A percentile compares a stretch with the other conserved stretches of the same genome.
phyloP scores from a whole-genome alignment of 164 flowering plant genomes.

The Amborella trichopoda region DNA sequence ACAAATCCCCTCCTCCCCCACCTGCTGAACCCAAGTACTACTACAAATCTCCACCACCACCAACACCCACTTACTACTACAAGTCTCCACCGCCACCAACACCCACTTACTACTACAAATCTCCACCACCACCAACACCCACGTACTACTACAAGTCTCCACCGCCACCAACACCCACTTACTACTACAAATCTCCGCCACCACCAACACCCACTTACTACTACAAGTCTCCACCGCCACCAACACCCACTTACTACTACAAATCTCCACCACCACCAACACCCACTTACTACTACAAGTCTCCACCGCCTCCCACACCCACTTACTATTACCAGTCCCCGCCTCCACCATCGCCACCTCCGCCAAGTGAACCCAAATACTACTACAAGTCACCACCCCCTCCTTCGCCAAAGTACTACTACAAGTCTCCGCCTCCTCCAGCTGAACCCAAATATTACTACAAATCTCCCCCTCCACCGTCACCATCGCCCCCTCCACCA shows the following conservation, averaged over 20 bases:
- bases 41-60: constrained; percentile 22
- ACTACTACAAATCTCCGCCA: constrained; percentile 24
- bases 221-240: constrained; percentile 28
- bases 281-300: constrained; percentile 10
- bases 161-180: constrained; percentile 27
- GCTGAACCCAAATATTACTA: neutral
- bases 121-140: constrained; percentile 26
- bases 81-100: constrained; percentile 21
- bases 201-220: constrained; percentile 9
- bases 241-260: no score
- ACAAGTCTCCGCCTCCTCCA: constrained; percentile 31
- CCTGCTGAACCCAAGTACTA: constrained; percentile 13
- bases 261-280: constrained; percentile 15
- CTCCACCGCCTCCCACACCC: constrained; percentile 19
- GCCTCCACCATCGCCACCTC: constrained; percentile 21
- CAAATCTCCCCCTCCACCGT: constrained; percentile 9
- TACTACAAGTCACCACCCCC: constrained; percentile 31
- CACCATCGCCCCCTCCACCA: constrained; percentile 25
- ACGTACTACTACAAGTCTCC: constrained; percentile 24
- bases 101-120: constrained; percentile 4
- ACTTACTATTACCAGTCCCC: constrained; percentile 20
- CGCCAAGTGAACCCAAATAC: constrained; percentile 17
- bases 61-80: constrained; percentile 10
- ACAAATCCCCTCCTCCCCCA: constrained; percentile 29
- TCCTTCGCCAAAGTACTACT: constrained; percentile 26